Evolutionary conservation across 257 asterid genomes (phyloP), one percentile per base, ranked within the genome.

Genomic region (Datura wrightii): DNA sequence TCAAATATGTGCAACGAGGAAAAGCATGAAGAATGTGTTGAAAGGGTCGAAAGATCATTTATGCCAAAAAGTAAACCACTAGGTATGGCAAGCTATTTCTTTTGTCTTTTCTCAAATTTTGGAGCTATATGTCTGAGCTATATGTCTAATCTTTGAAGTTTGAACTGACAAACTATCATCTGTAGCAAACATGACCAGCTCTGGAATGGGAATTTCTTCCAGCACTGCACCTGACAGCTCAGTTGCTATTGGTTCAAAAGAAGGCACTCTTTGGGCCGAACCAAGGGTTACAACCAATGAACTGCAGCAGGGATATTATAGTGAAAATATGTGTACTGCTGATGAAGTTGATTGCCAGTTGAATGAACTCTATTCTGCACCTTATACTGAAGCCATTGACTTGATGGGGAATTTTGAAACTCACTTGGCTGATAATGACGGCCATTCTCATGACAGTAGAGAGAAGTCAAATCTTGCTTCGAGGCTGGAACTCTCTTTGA

Each of bases 341-440:
- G 83, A 52, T 78, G 82, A 50, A 31, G 82, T 6, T 50, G 46
- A 53, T 67, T 34, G 10, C 48, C 80, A 42, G 44, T 44, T 83
- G 85, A 66, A 42, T 67, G 80, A 69, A 66, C 65, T 65, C 50
- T 39, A 48, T 46, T 67, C 65, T 48, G 59, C 42, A 19, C 13
- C 80, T 11, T 11, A 87, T 8, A 87, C 84, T 69, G 93, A 91
- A 89, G 98, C 97, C 71, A 91, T 94, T 52, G 97, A 95, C 86
- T 91, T 97, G 81, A 94, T 97, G 34, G 98, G 98, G 84, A 87
- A 94, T 60, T 92, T 94, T 48, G 97, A 93, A 86, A 91, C 90
- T 84, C 85, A 88, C 87, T 84, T 80, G 63, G 55, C 90, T 80
- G 91, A 85, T 89, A 52, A 53, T 69, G 90, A 89, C 83, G 84